phyloP scores from a whole-genome alignment of 2,329 filamentous ascomycete species.

The Monosporascus sp. region DNA sequence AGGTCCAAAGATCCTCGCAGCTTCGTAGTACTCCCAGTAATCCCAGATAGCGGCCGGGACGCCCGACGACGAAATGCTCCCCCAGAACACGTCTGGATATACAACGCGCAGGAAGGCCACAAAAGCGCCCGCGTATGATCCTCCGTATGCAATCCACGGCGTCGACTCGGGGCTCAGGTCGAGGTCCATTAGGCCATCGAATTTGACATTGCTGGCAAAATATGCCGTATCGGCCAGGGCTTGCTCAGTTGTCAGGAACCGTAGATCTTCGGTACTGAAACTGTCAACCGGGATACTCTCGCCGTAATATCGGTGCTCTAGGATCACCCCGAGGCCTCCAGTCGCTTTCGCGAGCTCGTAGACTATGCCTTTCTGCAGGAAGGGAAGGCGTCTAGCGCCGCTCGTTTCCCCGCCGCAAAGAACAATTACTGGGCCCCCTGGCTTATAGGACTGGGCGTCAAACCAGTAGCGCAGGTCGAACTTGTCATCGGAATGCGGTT shows the following conservation, averaged over 20 bases:
- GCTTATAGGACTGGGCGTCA: slow-evolving; percentile 67
- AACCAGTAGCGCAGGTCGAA: slow-evolving; percentile 81
- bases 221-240: slow-evolving; percentile 76
- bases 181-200: slow-evolving; percentile 61
- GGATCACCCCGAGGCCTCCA: slow-evolving; percentile 69
- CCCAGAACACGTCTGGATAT: slow-evolving; percentile 77
- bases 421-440: slow-evolving; percentile 76
- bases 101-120: slow-evolving; percentile 69
- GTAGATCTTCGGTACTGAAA: slow-evolving; percentile 62
- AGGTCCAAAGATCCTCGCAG: slow-evolving; percentile 43
- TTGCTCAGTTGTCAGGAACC: slow-evolving; percentile 81
- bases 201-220: slow-evolving; percentile 69
- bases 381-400: slow-evolving; percentile 59
- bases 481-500: slow-evolving; percentile 63
- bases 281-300: slow-evolving; percentile 64
- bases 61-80: slow-evolving; percentile 72
- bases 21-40: slow-evolving; percentile 61
- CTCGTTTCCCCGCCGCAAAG: slow-evolving; percentile 67
- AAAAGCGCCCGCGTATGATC: slow-evolving; percentile 77
- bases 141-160: slow-evolving; percentile 76
- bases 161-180: slow-evolving; percentile 61
- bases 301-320: slow-evolving; percentile 88
- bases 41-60: slow-evolving; percentile 74
- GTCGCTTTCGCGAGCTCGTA: slow-evolving; percentile 65
- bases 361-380: slow-evolving; percentile 72